Evolutionary conservation across 768 basidiomycete genomes (phyloP).

Genomic region (Suillus decipiens): DNA sequence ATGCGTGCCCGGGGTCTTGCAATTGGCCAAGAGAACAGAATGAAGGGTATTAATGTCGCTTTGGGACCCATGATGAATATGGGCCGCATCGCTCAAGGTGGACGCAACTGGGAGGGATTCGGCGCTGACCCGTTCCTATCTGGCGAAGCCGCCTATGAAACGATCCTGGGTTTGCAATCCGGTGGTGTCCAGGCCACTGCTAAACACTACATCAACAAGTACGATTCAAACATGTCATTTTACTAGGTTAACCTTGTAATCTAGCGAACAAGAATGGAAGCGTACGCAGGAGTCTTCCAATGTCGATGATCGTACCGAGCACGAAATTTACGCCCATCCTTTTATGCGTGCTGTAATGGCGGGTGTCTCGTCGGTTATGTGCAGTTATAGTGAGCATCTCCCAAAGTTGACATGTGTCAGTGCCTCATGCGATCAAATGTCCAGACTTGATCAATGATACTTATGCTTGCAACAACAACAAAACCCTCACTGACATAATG

Average conservation of each 20-base stretch:
- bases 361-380: conserved; percentile 67
- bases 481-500: conserved; percentile 57
- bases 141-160: conserved; percentile 79
- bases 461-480: conserved; percentile 65
- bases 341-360: conserved; percentile 64
- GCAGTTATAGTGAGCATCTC: conserved; percentile 52
- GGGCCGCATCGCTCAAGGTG: conserved; percentile 74
- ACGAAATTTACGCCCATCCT: conserved; percentile 59
- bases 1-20: conserved; percentile 74
- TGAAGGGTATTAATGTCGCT: conserved; percentile 83
- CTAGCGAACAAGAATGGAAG: conserved; percentile 39
- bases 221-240: not conserved
- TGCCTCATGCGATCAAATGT: conserved; percentile 14
- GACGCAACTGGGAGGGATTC: conserved; percentile 96
- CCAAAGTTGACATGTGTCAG: conserved; percentile 1
- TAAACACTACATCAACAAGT: conserved; percentile 83
- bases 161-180: conserved; percentile 78
- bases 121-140: conserved; percentile 86
- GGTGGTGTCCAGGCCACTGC: conserved; percentile 87
- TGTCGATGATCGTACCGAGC: conserved; percentile 46
- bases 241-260: not conserved
- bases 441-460: conserved; percentile 59
- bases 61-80: conserved; percentile 88
- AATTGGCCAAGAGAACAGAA: conserved; percentile 81
- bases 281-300: conserved; percentile 37